Conservation (phyloP, 1,139 yeast species). For the Taphrina flavorubra region DNA sequence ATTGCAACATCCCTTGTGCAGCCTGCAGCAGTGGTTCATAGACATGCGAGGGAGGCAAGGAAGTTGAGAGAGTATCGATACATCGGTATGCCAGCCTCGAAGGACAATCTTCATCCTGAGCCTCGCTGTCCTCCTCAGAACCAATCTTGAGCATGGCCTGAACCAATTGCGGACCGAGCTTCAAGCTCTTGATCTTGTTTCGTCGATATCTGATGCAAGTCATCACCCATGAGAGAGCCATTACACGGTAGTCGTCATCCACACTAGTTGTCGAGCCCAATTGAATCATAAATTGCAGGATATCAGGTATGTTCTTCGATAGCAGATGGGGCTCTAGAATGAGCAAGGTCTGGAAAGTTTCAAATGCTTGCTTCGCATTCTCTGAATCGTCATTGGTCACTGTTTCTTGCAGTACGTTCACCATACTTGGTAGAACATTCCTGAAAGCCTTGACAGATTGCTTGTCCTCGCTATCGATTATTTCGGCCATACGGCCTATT, state of each 20-base stretch:
- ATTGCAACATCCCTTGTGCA: slow-evolving; percentile 66
- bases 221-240: slow-evolving; percentile 83
- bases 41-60: slow-evolving; percentile 91
- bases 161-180: slow-evolving; percentile 81
- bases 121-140: slow-evolving; percentile 87
- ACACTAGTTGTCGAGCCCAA: slow-evolving; percentile 69
- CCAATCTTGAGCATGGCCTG: slow-evolving; percentile 76
- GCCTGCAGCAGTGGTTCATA: slow-evolving; percentile 77
- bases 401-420: slow-evolving; percentile 77
- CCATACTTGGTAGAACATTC: slow-evolving; percentile 76
- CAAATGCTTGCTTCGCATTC: slow-evolving; percentile 73
- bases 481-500: slow-evolving; percentile 74
- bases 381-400: slow-evolving; percentile 74
- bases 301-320: slow-evolving; percentile 73
- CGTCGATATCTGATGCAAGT: slow-evolving; percentile 68
- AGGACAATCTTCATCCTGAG: slow-evolving; percentile 78
- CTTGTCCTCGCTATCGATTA: slow-evolving; percentile 62
- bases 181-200: slow-evolving; percentile 58
- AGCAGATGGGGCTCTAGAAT: slow-evolving; percentile 76
- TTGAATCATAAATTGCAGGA: slow-evolving; percentile 69
- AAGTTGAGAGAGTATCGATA: slow-evolving; percentile 75
- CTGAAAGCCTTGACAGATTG: slow-evolving; percentile 66
- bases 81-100: slow-evolving; percentile 78
- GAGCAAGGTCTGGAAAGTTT: slow-evolving; percentile 80
- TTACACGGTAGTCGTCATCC: slow-evolving; percentile 81